Conservation (phyloP, 2,329 filamentous ascomycete genomes). For the Fusarium transvaalense region DNA sequence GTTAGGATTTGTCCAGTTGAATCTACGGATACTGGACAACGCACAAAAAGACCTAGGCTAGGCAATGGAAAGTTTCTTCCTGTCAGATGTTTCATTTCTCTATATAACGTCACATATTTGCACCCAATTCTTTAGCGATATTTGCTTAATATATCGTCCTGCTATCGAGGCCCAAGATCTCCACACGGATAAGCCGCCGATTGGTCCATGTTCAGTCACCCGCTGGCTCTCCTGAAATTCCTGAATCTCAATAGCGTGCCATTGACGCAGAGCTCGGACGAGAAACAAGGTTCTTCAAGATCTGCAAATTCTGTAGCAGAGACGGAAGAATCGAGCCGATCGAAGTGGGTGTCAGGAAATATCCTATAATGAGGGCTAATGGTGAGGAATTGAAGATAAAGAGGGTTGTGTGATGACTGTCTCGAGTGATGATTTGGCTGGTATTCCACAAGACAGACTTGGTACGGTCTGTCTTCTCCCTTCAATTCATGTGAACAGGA, state of each 20-base stretch:
- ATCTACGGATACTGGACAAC: slow-evolving; percentile 25
- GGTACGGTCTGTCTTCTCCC: slow-evolving; percentile 9
- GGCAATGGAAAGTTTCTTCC: slow-evolving; percentile 15
- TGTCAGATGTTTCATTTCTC: neutral
- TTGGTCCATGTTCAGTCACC: neutral
- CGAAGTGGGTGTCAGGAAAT: slow-evolving; percentile 1
- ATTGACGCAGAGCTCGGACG: slow-evolving; percentile 23
- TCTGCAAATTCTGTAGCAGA: slow-evolving; percentile 14
- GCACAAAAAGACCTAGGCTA: slow-evolving; percentile 18
- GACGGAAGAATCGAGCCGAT: slow-evolving; percentile 6
- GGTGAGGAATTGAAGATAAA: neutral
- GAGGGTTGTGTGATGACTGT: slow-evolving; percentile 14
- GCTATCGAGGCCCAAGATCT: neutral
- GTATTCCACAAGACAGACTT: neutral
- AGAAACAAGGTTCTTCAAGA: slow-evolving; percentile 20
- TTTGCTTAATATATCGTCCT: slow-evolving; percentile 3
- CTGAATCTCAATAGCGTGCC: slow-evolving; percentile 12
- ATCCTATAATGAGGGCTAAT: neutral
- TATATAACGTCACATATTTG: neutral
- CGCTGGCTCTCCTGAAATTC: slow-evolving; percentile 23
- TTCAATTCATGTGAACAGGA: neutral
- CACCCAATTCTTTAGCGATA: neutral
- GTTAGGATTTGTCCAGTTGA: slow-evolving; percentile 24
- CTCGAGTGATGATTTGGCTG: slow-evolving; percentile 8
- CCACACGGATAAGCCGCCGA: slow-evolving; percentile 7